phyloP scores from a whole-genome alignment of 140 eudicot species.

The Stevia rebaudiana region DNA sequence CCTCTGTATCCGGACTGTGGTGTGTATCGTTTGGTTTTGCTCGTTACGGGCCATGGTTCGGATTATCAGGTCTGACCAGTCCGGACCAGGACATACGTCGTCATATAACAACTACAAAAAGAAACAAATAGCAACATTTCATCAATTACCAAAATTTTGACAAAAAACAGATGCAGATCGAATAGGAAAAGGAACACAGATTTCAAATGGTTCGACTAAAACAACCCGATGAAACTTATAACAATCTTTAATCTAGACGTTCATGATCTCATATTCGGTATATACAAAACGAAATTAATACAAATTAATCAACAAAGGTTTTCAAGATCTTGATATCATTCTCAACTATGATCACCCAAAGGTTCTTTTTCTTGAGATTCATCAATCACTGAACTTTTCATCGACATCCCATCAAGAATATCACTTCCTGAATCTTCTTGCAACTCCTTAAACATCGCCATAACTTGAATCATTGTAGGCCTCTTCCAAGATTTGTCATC shows the following conservation, averaged over 20 bases:
- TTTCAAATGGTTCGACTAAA: constrained; percentile 17
- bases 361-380: constrained; percentile 68
- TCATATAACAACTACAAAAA: constrained; percentile 26
- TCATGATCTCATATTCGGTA: constrained; percentile 23
- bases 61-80: too few relatives aligned
- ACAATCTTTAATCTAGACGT: constrained; percentile 1
- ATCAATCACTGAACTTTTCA: constrained; percentile 64
- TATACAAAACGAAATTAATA: constrained; percentile 27
- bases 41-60: too few relatives aligned
- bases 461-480: constrained; percentile 93
- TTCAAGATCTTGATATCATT: background rate
- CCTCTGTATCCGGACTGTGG: too few relatives aligned
- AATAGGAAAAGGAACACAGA: constrained; percentile 36
- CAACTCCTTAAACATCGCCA: constrained; percentile 87
- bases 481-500: constrained; percentile 69
- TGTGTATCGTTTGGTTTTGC: too few relatives aligned
- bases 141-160: constrained; percentile 50
- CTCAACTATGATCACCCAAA: constrained; percentile 30
- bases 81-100: too few relatives aligned
- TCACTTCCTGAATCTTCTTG: constrained; percentile 78
- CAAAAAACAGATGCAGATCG: constrained; percentile 37
- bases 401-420: constrained; percentile 71
- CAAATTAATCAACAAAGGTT: background rate
- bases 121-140: constrained; percentile 30
- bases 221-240: background rate